These are phyloP conservation scores for Trametes hirsuta DNA, from an alignment of 1,284 basidiomycete genomes.

Conservation along the genomic window DNA sequence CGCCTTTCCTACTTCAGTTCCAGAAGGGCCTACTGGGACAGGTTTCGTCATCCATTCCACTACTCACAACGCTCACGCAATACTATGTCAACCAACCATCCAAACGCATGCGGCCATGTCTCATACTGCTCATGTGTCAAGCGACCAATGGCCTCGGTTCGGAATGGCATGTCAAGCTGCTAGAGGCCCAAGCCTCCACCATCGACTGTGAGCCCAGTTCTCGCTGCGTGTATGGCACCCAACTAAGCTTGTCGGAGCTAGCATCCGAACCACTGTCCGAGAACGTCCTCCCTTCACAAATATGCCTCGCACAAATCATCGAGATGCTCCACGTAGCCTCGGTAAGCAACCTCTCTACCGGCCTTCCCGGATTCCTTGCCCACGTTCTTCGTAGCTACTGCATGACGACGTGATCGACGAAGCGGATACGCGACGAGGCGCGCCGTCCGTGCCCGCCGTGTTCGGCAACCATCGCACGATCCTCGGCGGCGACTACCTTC, in stretches of 20 bases:
- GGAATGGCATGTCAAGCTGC: neutral
- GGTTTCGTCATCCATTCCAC: neutral
- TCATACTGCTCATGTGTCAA: slow-evolving; percentile 6
- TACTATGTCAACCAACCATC: slow-evolving; percentile 8
- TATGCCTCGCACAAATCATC: too few species aligned
- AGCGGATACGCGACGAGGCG: slow-evolving; percentile 2
- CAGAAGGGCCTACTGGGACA: too few species aligned
- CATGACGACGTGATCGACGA: slow-evolving; percentile 13
- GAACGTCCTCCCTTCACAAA: too few species aligned
- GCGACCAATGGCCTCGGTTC: slow-evolving; percentile 7
- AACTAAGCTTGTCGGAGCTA: too few species aligned
- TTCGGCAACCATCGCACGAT: slow-evolving; percentile 3
- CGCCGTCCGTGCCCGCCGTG: neutral
- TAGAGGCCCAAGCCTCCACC: neutral
- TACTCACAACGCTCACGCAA: slow-evolving; percentile 4
- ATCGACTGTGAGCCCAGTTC: slow-evolving; percentile 2
- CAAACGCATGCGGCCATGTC: slow-evolving; percentile 4
- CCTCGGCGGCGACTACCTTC: slow-evolving; percentile 8
- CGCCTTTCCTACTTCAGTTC: too few species aligned
- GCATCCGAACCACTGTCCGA: too few species aligned
- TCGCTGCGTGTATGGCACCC: too few species aligned
- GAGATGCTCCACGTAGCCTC: too few species aligned
- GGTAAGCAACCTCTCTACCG: too few species aligned
- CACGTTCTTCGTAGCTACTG: neutral
- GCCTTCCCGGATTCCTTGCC: too few species aligned